Percentiles rank a stretch among this genome's conserved stretches.
These are phyloP conservation scores for Epichloe coenophiala DNA, from an alignment of 2,329 filamentous ascomycete genomes.

Conservation along the genomic window DNA sequence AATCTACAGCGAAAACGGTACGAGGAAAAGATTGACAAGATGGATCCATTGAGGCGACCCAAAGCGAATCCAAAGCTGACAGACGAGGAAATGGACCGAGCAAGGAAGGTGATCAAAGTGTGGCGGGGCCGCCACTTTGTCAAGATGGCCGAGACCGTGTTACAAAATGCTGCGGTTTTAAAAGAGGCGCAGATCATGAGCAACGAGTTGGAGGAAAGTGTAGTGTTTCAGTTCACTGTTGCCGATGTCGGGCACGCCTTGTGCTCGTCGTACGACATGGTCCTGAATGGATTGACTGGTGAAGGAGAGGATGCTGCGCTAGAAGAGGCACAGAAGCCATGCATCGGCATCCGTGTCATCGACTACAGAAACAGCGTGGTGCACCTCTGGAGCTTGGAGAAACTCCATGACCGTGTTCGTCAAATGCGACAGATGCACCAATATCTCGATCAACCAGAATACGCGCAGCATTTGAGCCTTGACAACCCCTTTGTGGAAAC, in stretches of 20 bases:
- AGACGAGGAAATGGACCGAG: constrained; percentile 58
- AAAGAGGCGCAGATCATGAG: constrained; percentile 98
- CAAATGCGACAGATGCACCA: constrained; percentile 96
- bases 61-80: constrained; percentile 52
- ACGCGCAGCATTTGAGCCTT: constrained; percentile 80
- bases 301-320: constrained; percentile 75
- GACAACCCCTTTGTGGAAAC: constrained; percentile 88
- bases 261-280: constrained; percentile 92
- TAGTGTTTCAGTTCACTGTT: constrained; percentile 90
- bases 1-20: constrained; percentile 72
- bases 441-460: constrained; percentile 90
- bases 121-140: constrained; percentile 84
- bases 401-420: constrained; percentile 73
- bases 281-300: constrained; percentile 75
- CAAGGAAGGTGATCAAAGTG: constrained; percentile 50
- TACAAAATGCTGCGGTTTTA: constrained; percentile 74
- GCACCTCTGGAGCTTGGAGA: constrained; percentile 88
- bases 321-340: constrained; percentile 74
- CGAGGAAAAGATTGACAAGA: constrained; percentile 68
- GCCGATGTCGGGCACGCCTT: constrained; percentile 79
- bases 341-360: constrained; percentile 77
- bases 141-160: constrained; percentile 80
- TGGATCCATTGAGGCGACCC: constrained; percentile 50
- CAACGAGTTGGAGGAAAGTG: constrained; percentile 83
- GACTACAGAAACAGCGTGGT: constrained; percentile 80